Evolutionary conservation across 352 stramenopile species (phyloP).

Genomic region (Phytophthora cactorum): DNA sequence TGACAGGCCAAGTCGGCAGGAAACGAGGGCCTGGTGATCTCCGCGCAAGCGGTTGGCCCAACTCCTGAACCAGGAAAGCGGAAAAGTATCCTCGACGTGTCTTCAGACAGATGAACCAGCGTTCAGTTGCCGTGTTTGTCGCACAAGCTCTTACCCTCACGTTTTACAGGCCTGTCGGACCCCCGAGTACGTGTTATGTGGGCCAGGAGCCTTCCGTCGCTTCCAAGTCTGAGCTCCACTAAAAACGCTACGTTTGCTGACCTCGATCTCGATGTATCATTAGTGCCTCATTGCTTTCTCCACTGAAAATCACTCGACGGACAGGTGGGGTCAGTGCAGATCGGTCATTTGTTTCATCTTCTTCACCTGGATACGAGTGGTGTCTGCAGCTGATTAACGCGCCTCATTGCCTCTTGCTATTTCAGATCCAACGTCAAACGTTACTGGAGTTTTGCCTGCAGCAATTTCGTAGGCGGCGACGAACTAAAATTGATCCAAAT

Average conservation of each 20-base stretch:
- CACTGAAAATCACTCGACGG: conserved; percentile 31
- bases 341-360: conserved; percentile 5
- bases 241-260: conserved; percentile 28
- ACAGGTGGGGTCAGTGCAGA: background rate
- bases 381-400: too few relatives aligned
- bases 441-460: conserved; percentile 38
- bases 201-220: conserved; percentile 43
- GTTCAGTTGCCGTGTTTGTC: background rate
- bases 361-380: background rate
- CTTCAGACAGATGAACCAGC: background rate
- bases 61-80: conserved; percentile 33
- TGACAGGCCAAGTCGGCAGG: background rate
- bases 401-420: background rate
- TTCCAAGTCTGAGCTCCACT: conserved; percentile 22
- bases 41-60: conserved; percentile 29
- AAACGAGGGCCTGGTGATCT: conserved; percentile 9
- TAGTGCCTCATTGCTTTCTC: conserved; percentile 36
- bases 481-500: conserved; percentile 37
- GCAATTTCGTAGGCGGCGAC: conserved; percentile 27
- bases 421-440: conserved; percentile 37
- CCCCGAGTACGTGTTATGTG: conserved; percentile 23
- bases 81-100: conserved; percentile 25
- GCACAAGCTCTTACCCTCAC: conserved; percentile 1
- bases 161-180: conserved; percentile 6
- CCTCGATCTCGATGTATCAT: conserved; percentile 9